Evolutionary conservation across 352 stramenopile species (phyloP).

Genomic region (Pythium oligandrum): DNA sequence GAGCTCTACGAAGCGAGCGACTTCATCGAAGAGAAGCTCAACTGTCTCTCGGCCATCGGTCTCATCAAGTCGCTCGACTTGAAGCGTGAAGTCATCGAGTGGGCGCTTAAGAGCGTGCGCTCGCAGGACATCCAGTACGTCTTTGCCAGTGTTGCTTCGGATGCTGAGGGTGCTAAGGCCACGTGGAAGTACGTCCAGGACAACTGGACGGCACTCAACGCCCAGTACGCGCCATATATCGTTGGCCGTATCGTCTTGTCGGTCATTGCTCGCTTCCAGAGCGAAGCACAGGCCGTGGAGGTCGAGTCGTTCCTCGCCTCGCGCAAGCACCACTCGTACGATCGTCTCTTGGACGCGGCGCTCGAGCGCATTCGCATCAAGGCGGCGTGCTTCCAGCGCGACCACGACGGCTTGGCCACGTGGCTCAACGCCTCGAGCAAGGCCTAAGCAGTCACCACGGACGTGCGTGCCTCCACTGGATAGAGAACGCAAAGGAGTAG

Average conservation of each 20-base stretch:
- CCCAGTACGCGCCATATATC: slow-evolving; percentile 52
- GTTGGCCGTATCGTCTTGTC: slow-evolving; percentile 68
- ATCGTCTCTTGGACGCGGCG: slow-evolving; percentile 52
- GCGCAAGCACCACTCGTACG: slow-evolving; percentile 69
- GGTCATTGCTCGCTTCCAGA: slow-evolving; percentile 62
- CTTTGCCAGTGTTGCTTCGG: slow-evolving; percentile 66
- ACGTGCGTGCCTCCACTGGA: too few species aligned
- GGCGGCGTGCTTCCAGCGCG: slow-evolving; percentile 51
- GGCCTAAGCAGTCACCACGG: slow-evolving; percentile 1
- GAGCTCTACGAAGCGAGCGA: slow-evolving; percentile 64
- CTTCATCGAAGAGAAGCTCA: slow-evolving; percentile 79
- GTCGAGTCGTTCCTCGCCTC: slow-evolving; percentile 56
- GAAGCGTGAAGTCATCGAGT: slow-evolving; percentile 67
- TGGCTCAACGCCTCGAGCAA: slow-evolving; percentile 35
- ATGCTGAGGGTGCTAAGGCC: slow-evolving; percentile 40
- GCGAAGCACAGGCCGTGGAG: slow-evolving; percentile 36
- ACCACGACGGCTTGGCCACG: slow-evolving; percentile 42
- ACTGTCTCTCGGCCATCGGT: slow-evolving; percentile 71
- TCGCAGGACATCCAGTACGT: slow-evolving; percentile 81
- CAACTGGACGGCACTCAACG: slow-evolving; percentile 61
- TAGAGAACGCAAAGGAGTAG: too few species aligned
- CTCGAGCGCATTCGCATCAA: slow-evolving; percentile 77
- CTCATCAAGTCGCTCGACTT: slow-evolving; percentile 49
- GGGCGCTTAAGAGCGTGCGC: slow-evolving; percentile 60
- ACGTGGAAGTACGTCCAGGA: slow-evolving; percentile 75